A percentile compares a stretch with the other conserved stretches of the same genome.
Evolutionary conservation across 352 stramenopile species (phyloP).

Genomic region (Pythium scleroteichum): DNA sequence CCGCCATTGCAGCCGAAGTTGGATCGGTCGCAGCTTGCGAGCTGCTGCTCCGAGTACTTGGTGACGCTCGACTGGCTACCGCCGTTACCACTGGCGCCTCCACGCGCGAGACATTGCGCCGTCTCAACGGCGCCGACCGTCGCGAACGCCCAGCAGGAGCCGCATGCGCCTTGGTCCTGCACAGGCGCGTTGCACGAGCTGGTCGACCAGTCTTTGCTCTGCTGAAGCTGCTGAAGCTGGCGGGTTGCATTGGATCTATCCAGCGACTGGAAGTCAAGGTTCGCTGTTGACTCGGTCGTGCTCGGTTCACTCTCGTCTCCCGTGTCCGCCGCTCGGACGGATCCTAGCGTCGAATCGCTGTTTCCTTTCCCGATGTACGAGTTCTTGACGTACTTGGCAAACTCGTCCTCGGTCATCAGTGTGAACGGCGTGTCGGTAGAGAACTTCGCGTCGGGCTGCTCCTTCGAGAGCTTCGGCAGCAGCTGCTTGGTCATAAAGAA

Average conservation of each 20-base stretch:
- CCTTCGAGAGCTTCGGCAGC: slow-evolving; percentile 15
- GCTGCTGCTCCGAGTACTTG: slow-evolving; percentile 29
- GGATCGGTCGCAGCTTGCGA: slow-evolving; percentile 21
- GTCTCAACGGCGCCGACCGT: slow-evolving; percentile 34
- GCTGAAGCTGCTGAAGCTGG: neutral
- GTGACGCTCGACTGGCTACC: slow-evolving; percentile 9
- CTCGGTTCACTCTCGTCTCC: slow-evolving; percentile 6
- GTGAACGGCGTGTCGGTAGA: slow-evolving; percentile 29
- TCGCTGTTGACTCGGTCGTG: neutral
- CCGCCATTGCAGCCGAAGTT: slow-evolving; percentile 27
- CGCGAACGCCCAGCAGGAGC: slow-evolving; percentile 49
- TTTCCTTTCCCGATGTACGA: slow-evolving; percentile 10
- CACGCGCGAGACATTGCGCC: slow-evolving; percentile 22
- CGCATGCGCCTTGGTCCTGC: slow-evolving; percentile 39
- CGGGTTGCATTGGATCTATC: slow-evolving; percentile 1
- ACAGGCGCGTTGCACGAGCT: slow-evolving; percentile 24
- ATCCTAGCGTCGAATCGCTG: neutral
- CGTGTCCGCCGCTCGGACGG: neutral
- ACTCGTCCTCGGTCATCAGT: slow-evolving; percentile 28
- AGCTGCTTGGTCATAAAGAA: slow-evolving; percentile 31
- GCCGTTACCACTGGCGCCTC: no score
- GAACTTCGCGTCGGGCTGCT: slow-evolving; percentile 30
- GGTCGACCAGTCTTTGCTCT: slow-evolving; percentile 22
- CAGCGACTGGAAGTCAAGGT: no score
- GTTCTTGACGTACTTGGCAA: slow-evolving; percentile 24